A percentile compares a stretch with the other conserved stretches of the same genome.
phyloP scores from a whole-genome alignment of 2,329 filamentous ascomycete genomes.

The Aspergillus amoenus region DNA sequence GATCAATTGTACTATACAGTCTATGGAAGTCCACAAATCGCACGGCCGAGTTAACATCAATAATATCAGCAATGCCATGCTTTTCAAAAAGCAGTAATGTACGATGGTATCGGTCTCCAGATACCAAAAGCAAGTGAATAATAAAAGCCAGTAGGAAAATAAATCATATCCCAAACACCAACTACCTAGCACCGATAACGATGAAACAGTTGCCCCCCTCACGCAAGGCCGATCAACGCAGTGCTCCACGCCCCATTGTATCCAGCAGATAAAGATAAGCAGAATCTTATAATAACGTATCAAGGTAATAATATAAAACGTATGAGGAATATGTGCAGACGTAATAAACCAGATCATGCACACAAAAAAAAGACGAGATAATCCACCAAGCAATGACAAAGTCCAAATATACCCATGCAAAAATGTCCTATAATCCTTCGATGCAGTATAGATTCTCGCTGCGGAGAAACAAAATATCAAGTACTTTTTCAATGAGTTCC shows the following conservation, averaged over 20 bases:
- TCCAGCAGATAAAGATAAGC: neutral
- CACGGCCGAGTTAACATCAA: neutral
- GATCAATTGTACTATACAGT: conserved; percentile 3
- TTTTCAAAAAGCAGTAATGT: neutral
- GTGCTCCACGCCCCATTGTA: neutral
- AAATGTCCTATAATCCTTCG: neutral
- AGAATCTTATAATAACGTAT: neutral
- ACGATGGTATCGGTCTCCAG: neutral
- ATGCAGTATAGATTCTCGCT: conserved; percentile 1
- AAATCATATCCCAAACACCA: neutral
- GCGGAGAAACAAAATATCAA: neutral
- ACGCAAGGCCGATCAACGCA: neutral
- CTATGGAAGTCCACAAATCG: neutral
- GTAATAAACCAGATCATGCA: neutral
- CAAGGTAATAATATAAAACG: neutral
- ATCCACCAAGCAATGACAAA: conserved; percentile 8
- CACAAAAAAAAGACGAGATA: neutral
- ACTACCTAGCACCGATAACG: neutral
- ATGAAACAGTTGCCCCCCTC: neutral
- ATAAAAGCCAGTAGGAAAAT: neutral
- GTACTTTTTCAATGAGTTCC: neutral
- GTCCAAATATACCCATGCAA: too few relatives aligned
- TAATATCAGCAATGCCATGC: neutral
- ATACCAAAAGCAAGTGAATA: neutral
- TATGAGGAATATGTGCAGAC: conserved; percentile 2